Conservation (phyloP, 2,329 filamentous ascomycete species). For the Hypomyces rosellus region DNA sequence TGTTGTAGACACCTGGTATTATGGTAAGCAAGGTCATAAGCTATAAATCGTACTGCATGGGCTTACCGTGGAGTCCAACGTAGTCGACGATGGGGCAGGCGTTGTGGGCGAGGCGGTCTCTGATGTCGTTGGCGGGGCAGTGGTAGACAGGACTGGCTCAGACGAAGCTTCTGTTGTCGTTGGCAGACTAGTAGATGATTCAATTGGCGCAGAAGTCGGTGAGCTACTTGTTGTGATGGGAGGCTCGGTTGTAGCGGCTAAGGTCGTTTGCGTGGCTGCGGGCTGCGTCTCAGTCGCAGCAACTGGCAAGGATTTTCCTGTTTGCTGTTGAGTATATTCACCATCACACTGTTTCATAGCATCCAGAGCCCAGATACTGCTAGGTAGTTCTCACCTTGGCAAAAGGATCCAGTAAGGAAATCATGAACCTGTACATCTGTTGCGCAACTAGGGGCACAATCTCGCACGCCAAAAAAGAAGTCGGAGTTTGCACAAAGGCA, state of each 20-base stretch:
- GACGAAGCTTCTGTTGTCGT: constrained; percentile 3
- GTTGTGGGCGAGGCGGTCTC: constrained; percentile 7
- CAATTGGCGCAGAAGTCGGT: neutral
- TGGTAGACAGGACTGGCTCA: neutral
- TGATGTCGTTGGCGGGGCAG: constrained; percentile 1
- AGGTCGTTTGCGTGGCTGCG: neutral
- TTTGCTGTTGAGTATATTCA: neutral
- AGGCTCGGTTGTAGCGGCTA: neutral
- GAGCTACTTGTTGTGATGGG: neutral
- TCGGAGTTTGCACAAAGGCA: constrained; percentile 33
- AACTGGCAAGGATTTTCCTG: constrained; percentile 7
- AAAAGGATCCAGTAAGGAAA: constrained; percentile 21
- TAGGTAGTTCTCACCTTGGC: constrained; percentile 9
- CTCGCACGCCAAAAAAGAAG: constrained; percentile 26
- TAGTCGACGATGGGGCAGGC: constrained; percentile 6
- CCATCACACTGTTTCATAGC: neutral
- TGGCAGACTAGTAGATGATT: neutral
- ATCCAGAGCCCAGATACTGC: too few relatives aligned
- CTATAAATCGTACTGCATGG: neutral
- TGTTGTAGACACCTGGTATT: neutral
- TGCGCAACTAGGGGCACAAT: constrained; percentile 29
- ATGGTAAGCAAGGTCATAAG: neutral
- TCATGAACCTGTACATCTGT: constrained; percentile 23
- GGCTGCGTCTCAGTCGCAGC: neutral
- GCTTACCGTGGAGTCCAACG: constrained; percentile 3